Conservation (phyloP, 2,329 filamentous ascomycete species). For the Aspergillus novoparasiticus region DNA sequence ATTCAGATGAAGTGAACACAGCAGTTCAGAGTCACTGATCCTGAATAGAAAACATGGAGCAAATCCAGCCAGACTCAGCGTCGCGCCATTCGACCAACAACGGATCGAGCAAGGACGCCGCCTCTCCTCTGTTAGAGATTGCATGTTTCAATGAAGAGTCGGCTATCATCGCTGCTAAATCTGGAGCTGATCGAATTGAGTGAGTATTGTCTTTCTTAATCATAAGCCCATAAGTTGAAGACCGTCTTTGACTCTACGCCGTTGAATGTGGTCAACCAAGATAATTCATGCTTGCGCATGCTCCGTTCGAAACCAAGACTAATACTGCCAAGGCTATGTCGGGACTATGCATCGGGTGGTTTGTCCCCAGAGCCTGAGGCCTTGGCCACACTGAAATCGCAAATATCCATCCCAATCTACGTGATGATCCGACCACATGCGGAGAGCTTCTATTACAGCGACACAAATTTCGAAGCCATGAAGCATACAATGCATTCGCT, state of each 20-base stretch:
- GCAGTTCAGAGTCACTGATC: not conserved
- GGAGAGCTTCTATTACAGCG: conserved; percentile 49
- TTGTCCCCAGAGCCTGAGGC: conserved; percentile 25
- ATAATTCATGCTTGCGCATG: not conserved
- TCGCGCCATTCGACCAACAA: too few species aligned
- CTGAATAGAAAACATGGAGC: not conserved
- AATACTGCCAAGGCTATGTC: conserved; percentile 19
- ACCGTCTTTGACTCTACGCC: not conserved
- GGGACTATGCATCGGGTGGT: conserved; percentile 21
- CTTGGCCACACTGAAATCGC: conserved; percentile 24
- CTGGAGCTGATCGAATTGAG: conserved; percentile 56
- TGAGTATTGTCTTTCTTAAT: conserved; percentile 39
- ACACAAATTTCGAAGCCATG: conserved; percentile 49
- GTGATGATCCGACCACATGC: conserved; percentile 58
- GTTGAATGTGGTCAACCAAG: not conserved
- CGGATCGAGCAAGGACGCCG: not conserved
- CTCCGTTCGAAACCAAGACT: not conserved
- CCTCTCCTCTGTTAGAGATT: conserved; percentile 41
- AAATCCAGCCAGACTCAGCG: not conserved
- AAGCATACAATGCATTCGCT: conserved; percentile 40
- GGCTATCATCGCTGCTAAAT: conserved; percentile 43
- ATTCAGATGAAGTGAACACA: not conserved
- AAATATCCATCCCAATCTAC: conserved; percentile 47
- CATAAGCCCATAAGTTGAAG: conserved; percentile 31
- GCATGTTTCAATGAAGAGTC: conserved; percentile 52